Conservation (phyloP, 805 yeast species). For the Ogataea populi-albae region DNA sequence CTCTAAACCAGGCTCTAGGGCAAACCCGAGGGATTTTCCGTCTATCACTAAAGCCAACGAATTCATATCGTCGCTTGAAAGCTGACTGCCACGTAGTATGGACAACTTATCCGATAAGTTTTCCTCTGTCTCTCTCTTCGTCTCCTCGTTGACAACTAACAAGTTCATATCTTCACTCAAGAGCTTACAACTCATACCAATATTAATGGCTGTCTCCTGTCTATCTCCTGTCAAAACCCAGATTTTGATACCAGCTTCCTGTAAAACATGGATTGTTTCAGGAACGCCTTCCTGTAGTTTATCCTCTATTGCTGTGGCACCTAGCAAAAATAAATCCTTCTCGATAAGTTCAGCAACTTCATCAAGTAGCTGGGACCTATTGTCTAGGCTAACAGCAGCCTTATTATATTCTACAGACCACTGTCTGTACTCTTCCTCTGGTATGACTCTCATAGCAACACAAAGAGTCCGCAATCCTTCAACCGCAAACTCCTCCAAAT, state of each 20-base stretch:
- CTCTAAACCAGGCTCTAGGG: slow-evolving; percentile 78
- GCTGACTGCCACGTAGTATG: slow-evolving; percentile 66
- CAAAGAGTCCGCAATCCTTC: slow-evolving; percentile 95
- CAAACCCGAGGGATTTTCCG: slow-evolving; percentile 86
- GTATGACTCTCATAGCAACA: slow-evolving; percentile 77
- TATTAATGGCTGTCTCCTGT: slow-evolving; percentile 97
- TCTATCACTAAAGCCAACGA: slow-evolving; percentile 89
- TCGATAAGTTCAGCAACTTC: slow-evolving; percentile 89
- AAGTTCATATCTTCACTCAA: slow-evolving; percentile 95
- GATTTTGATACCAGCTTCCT: slow-evolving; percentile 93
- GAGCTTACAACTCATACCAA: slow-evolving; percentile 96
- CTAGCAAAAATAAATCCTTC: slow-evolving; percentile 70
- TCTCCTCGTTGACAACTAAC: slow-evolving; percentile 82
- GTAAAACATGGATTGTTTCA: slow-evolving; percentile 91
- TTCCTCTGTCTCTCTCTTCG: slow-evolving; percentile 67
- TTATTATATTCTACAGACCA: slow-evolving; percentile 70
- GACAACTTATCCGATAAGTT: slow-evolving; percentile 73
- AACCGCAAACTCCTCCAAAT: slow-evolving; percentile 93
- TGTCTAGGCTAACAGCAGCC: slow-evolving; percentile 78
- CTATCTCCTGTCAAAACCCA: slow-evolving; percentile 99
- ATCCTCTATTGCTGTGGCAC: slow-evolving; percentile 98
- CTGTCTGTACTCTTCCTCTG: slow-evolving; percentile 68
- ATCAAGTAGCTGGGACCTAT: slow-evolving; percentile 75
- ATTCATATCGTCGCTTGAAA: slow-evolving; percentile 65
- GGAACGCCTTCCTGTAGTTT: slow-evolving; percentile 98